These are phyloP conservation scores for Cichorium intybus DNA, from an alignment of 140 eudicot genomes.

Conservation along the genomic window DNA sequence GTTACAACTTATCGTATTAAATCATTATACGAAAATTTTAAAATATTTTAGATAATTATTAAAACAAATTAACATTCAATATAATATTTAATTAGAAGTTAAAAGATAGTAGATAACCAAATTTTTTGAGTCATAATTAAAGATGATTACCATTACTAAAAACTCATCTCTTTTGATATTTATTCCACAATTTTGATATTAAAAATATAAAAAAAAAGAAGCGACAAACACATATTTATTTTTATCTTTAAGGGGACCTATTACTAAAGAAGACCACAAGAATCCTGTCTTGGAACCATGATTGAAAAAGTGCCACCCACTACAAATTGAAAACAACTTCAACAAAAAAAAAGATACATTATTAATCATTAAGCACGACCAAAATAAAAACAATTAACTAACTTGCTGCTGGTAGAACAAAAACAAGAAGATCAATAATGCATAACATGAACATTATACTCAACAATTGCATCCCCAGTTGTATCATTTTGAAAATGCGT, in stretches of 20 bases:
- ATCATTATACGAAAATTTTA: too few relatives aligned
- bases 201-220: neutral
- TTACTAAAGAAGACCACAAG: neutral
- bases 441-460: constrained; percentile 41
- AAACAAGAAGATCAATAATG: constrained; percentile 23
- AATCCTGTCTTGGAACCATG: neutral
- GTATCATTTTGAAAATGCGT: constrained; percentile 27
- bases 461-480: constrained; percentile 41
- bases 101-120: too few relatives aligned
- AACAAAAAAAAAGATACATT: neutral
- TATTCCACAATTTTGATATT: neutral
- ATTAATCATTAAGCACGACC: neutral
- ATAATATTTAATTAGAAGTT: too few relatives aligned
- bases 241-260: too few relatives aligned
- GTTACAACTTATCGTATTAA: too few relatives aligned
- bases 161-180: too few relatives aligned
- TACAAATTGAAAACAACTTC: neutral
- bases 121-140: too few relatives aligned
- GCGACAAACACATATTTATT: constrained; percentile 10
- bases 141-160: too few relatives aligned
- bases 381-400: too few relatives aligned
- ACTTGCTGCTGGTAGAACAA: neutral
- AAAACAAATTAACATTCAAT: too few relatives aligned
- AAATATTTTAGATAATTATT: too few relatives aligned
- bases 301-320: neutral